Percentiles rank a stretch among this genome's conserved stretches.
Conservation (phyloP, 495 filamentous ascomycete species). For the Xylaria grammica region DNA sequence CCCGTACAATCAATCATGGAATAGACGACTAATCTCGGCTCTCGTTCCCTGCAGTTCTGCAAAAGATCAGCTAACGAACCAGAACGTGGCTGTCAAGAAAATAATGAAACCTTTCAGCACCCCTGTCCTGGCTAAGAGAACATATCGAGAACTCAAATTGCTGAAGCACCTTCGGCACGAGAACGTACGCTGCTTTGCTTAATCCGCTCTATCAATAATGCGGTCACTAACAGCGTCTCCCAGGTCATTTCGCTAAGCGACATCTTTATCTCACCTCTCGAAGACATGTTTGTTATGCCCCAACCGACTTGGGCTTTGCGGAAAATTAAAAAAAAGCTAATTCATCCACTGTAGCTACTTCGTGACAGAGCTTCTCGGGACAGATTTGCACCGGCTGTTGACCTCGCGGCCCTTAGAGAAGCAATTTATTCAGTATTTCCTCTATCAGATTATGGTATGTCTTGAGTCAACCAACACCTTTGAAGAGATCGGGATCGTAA, state of each 20-base stretch:
- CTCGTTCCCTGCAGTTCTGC: constrained; percentile 71
- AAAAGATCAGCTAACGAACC: constrained; percentile 93
- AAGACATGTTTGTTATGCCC: constrained; percentile 80
- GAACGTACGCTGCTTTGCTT: constrained; percentile 67
- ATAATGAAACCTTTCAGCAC: constrained; percentile 99
- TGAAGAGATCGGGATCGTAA: constrained; percentile 13
- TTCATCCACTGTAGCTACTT: constrained; percentile 71
- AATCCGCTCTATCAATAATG: neutral
- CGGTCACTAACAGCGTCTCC: constrained; percentile 19
- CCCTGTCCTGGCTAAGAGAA: constrained; percentile 93
- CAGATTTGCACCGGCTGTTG: constrained; percentile 92
- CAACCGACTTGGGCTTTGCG: neutral
- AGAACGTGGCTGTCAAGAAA: constrained; percentile 98
- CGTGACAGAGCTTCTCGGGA: constrained; percentile 96
- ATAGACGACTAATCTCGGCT: constrained; percentile 29
- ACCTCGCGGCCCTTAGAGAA: constrained; percentile 96
- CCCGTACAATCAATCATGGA: constrained; percentile 11
- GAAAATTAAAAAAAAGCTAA: no score
- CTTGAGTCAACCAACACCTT: neutral
- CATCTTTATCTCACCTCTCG: constrained; percentile 98
- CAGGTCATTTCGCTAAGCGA: constrained; percentile 98
- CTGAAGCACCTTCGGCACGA: constrained; percentile 96
- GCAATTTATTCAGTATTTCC: constrained; percentile 99
- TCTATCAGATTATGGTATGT: constrained; percentile 95
- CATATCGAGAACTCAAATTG: constrained; percentile 95